phyloP scores from a whole-genome alignment of 176 grass and related monocot genomes.

The Hyparrhenia diplandra region DNA sequence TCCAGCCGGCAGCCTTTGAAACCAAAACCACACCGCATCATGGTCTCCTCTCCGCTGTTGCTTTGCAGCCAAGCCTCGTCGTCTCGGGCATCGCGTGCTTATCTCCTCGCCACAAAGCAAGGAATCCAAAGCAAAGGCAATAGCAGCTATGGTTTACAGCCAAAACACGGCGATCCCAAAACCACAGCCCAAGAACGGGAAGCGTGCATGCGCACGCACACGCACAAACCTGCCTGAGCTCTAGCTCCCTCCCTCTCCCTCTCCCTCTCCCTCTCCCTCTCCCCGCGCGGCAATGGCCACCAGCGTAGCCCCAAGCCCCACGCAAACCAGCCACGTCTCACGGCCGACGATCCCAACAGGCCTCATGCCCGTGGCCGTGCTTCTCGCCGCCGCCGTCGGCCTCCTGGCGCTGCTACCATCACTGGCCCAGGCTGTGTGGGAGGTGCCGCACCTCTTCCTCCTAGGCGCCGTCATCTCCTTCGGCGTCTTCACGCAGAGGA shows the following conservation, averaged over 20 bases:
- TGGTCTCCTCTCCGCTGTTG: neutral
- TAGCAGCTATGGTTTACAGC: neutral
- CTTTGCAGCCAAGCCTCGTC: slow-evolving; percentile 46
- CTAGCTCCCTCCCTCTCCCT: neutral
- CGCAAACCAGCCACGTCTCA: slow-evolving; percentile 4
- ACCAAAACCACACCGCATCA: neutral
- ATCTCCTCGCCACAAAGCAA: slow-evolving; percentile 50
- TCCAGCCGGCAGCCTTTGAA: slow-evolving; percentile 27
- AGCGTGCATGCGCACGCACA: neutral
- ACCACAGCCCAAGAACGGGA: neutral
- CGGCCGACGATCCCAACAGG: neutral
- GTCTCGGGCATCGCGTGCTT: neutral
- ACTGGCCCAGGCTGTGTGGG: slow-evolving; percentile 57
- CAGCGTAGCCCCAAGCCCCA: neutral
- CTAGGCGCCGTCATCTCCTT: slow-evolving; percentile 67
- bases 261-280: neutral
- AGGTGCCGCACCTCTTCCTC: slow-evolving; percentile 63
- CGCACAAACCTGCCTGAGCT: neutral
- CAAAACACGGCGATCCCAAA: slow-evolving; percentile 40
- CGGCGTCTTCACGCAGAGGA: slow-evolving; percentile 54
- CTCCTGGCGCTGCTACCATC: slow-evolving; percentile 50
- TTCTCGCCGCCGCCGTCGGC: slow-evolving; percentile 41
- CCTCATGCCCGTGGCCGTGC: slow-evolving; percentile 35
- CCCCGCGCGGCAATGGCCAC: slow-evolving; percentile 33
- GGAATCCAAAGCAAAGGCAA: slow-evolving; percentile 27